Conservation (phyloP, 495 filamentous ascomycete genomes). For the Aspergillus funiculosus region DNA sequence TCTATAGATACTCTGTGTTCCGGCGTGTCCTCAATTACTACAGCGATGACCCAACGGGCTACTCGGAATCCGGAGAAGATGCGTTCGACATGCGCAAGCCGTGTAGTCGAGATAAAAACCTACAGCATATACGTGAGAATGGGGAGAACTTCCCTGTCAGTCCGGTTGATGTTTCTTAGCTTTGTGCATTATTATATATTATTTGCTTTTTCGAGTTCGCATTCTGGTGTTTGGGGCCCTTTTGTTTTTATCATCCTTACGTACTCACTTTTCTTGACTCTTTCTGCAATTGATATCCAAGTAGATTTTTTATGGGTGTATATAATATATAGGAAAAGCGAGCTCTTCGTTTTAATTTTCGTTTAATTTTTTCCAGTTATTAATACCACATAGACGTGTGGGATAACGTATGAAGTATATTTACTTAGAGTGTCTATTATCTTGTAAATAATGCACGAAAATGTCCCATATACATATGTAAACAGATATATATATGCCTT, state of each 20-base stretch:
- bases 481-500: no score
- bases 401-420: no score
- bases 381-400: no score
- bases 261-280: no score
- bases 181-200: background rate
- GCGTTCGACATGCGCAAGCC: slow-evolving; percentile 97
- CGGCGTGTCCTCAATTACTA: slow-evolving; percentile 88
- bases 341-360: no score
- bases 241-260: slow-evolving; percentile 15
- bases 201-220: no score
- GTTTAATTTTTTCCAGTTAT: no score
- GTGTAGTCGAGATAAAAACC: slow-evolving; percentile 72
- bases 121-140: slow-evolving; percentile 71
- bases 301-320: no score
- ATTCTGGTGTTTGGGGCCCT: slow-evolving; percentile 16
- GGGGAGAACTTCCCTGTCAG: slow-evolving; percentile 76
- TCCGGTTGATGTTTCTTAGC: slow-evolving; percentile 68
- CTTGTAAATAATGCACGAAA: no score
- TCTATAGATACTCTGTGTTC: slow-evolving; percentile 64
- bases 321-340: no score
- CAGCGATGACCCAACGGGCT: slow-evolving; percentile 63
- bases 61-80: slow-evolving; percentile 61
- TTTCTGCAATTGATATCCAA: slow-evolving; percentile 1
- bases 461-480: no score
- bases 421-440: no score